Evolutionary conservation across 768 basidiomycete genomes (phyloP), one percentile per base, ranked within the genome.

Genomic region (Ephemerocybe angulata): DNA sequence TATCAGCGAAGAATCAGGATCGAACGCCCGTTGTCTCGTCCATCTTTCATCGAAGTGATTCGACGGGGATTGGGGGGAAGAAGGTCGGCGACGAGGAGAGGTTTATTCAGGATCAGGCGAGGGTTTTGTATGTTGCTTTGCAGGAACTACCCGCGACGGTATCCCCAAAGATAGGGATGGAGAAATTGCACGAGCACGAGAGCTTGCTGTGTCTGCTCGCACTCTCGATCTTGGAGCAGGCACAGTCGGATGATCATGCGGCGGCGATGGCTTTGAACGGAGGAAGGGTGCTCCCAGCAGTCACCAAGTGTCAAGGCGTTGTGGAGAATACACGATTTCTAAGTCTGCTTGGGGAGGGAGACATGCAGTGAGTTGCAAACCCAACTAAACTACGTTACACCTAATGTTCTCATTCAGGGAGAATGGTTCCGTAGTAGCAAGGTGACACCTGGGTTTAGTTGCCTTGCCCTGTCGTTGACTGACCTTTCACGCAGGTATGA

Each of bases 221-320:
- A 17, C 15, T 49, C 33, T 47, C 11, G 12, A 33, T 50, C 17
- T 29, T 19, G 35, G 47, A 55, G 40, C 47, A 55, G 28, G 48
- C 48, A 17, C 47, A n/a, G 6, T 6, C 31, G n/a, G 54, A 55
- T 31, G 54, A 55, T 33, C 47, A 55, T 29, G 17, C 8, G 17
- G 48, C 49, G 8, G 54, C 54, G 17, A 3, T 30, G 37, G 54
- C 54, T 21, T n/a, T 50, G 22, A 11, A 55, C 47, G 38, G 25
- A 17, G 48, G 40, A 17, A 30, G 28, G n/a, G 17, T 17, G 11
- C 27, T 55, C 3, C 54, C 54, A n/a, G 28, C 33, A 3, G 40
- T 50, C 1, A 55, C 54, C 4, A 25, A 31, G n/a, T 55, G 54
- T 43, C 54, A 55, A 19, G 42, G n/a, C 2, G 12, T 55, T 13